Conservation (phyloP, 2,329 filamentous ascomycete genomes). For the Ilyonectria mors-panacis region DNA sequence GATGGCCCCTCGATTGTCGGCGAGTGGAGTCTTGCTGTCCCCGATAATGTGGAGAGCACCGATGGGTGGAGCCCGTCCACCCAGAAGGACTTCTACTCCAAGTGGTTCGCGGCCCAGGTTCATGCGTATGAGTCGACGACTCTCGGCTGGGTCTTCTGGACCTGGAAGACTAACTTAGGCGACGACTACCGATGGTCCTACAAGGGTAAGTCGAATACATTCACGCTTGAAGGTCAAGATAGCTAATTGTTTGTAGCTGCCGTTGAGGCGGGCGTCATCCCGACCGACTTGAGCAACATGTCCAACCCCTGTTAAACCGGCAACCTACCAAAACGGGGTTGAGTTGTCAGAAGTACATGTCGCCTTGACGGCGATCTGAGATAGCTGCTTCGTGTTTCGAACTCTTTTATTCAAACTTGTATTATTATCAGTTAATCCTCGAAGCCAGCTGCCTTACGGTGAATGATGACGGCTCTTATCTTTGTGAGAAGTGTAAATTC, state of each 20-base stretch:
- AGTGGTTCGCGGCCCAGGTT: conserved; percentile 47
- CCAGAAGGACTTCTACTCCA: conserved; percentile 44
- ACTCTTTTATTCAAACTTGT: neutral
- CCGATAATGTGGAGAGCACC: conserved; percentile 62
- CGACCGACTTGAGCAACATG: conserved; percentile 37
- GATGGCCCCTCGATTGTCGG: conserved; percentile 65
- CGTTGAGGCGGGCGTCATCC: conserved; percentile 41
- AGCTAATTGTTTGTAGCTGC: conserved; percentile 36
- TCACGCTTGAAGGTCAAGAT: neutral
- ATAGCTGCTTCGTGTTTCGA: neutral
- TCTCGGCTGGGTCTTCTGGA: conserved; percentile 47
- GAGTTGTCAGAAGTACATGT: neutral
- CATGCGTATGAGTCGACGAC: conserved; percentile 41
- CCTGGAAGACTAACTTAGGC: conserved; percentile 44
- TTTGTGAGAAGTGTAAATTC: neutral
- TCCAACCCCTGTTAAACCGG: conserved; percentile 35
- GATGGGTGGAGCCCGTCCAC: conserved; percentile 47
- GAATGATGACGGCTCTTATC: neutral
- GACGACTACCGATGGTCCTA: conserved; percentile 48
- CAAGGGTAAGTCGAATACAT: conserved; percentile 32
- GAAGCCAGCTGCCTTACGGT: neutral
- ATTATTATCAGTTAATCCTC: conserved; percentile 4
- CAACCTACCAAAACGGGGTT: neutral
- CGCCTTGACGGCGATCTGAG: neutral
- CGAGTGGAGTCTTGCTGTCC: conserved; percentile 70